Conservation (phyloP, 768 basidiomycete species). For the Kwoniella bestiolae region DNA sequence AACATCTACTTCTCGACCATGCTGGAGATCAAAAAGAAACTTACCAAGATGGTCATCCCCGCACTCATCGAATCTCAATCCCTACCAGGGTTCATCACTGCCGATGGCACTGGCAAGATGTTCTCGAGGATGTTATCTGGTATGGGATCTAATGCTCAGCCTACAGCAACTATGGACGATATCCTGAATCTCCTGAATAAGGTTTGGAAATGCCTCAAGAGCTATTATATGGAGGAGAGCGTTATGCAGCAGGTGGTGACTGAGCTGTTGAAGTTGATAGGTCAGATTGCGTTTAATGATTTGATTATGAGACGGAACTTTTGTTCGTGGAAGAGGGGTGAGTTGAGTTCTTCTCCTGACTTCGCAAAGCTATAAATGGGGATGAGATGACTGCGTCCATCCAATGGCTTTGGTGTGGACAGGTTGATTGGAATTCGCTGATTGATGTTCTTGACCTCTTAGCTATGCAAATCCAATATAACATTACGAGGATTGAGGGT, state of each 20-base stretch:
- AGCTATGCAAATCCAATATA: slow-evolving; percentile 99
- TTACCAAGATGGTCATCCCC: slow-evolving; percentile 98
- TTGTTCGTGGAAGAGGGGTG: slow-evolving; percentile 99
- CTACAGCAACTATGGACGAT: slow-evolving; percentile 98
- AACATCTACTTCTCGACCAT: slow-evolving; percentile 99
- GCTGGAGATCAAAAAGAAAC: slow-evolving; percentile 93
- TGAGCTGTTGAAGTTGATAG: slow-evolving; percentile 91
- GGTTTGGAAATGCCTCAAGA: slow-evolving; percentile 97
- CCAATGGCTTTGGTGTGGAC: too few relatives aligned
- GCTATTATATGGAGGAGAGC: slow-evolving; percentile 96
- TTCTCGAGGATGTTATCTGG: slow-evolving; percentile 90
- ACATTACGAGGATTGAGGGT: slow-evolving; percentile 70
- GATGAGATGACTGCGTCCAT: too few relatives aligned
- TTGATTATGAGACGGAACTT: slow-evolving; percentile 98
- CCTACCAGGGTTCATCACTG: slow-evolving; percentile 94
- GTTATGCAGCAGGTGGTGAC: slow-evolving; percentile 89
- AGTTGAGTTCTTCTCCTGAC: slow-evolving; percentile 46
- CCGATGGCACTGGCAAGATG: slow-evolving; percentile 86
- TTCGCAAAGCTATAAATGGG: too few relatives aligned
- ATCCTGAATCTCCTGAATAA: slow-evolving; percentile 95
- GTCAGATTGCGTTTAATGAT: slow-evolving; percentile 97
- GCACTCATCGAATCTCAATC: slow-evolving; percentile 97
- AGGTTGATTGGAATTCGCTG: neutral
- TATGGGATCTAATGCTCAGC: slow-evolving; percentile 65
- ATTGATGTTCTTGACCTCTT: neutral